Evolutionary conservation across 2,329 filamentous ascomycete genomes (phyloP).

Genomic region (Zymoseptoria tritici): DNA sequence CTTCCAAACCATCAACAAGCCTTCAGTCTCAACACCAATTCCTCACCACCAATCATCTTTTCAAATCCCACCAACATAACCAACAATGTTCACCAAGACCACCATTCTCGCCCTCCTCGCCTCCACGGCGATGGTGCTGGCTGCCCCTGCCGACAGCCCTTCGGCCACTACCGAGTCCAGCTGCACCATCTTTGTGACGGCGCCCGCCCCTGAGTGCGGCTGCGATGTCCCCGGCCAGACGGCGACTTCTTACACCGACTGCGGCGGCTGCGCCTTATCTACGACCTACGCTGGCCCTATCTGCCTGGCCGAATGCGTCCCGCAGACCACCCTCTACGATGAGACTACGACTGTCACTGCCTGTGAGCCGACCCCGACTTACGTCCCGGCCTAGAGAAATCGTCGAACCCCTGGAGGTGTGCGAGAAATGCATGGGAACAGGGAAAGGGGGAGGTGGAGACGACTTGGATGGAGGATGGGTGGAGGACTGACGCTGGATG

Average conservation of each 20-base stretch:
- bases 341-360: background rate
- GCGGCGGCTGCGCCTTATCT: constrained; percentile 2
- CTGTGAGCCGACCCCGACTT: background rate
- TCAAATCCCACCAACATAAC: background rate
- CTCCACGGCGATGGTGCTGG: background rate
- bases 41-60: no score
- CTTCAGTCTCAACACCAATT: background rate
- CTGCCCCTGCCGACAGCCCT: background rate
- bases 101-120: background rate
- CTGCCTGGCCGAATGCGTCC: background rate
- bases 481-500: no score
- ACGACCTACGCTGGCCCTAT: background rate
- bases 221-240: background rate
- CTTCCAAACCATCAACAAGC: background rate
- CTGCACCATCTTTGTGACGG: background rate
- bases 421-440: no score
- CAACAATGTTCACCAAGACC: background rate
- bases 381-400: no score
- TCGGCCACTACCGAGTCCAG: no score
- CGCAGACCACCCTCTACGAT: background rate
- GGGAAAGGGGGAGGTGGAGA: no score
- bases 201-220: constrained; percentile 2
- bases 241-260: constrained; percentile 4
- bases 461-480: no score
- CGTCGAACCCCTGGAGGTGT: no score